Evolutionary conservation across 768 basidiomycete species (phyloP).

Genomic region (Leccinum longicurvipes): DNA sequence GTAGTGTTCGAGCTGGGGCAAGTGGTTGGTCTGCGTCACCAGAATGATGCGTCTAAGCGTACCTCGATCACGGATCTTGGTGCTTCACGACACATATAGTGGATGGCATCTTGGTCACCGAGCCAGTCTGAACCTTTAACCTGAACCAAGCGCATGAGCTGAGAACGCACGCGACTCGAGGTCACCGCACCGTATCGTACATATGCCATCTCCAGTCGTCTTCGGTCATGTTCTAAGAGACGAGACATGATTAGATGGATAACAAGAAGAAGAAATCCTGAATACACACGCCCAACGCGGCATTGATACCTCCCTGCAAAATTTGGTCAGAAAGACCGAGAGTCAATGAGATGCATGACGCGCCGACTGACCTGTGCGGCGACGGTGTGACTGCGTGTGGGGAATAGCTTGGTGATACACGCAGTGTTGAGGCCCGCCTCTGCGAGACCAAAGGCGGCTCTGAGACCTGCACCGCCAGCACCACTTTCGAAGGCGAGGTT

Average conservation of each 20-base stretch:
- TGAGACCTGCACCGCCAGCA: conserved; percentile 96
- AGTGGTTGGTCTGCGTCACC: neutral
- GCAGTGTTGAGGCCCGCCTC: conserved; percentile 99
- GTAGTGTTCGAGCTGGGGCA: conserved; percentile 86
- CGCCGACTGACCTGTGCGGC: conserved; percentile 76
- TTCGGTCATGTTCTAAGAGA: conserved; percentile 90
- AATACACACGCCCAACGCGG: conserved; percentile 79
- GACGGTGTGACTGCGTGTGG: conserved; percentile 97
- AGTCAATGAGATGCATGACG: neutral
- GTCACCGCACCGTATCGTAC: conserved; percentile 79
- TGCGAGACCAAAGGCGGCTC: conserved; percentile 97
- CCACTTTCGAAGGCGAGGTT: conserved; percentile 52
- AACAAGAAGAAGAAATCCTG: conserved; percentile 5
- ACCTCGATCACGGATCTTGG: conserved; percentile 93
- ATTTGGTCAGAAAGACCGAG: conserved; percentile 11
- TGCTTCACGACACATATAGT: conserved; percentile 99
- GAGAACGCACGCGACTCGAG: conserved; percentile 1
- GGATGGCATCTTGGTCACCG: conserved; percentile 98
- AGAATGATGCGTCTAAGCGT: conserved; percentile 7
- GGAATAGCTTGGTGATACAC: conserved; percentile 98
- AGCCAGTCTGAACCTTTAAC: conserved; percentile 99
- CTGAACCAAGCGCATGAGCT: conserved; percentile 36
- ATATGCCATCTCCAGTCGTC: conserved; percentile 99
- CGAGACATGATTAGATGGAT: neutral
- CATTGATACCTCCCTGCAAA: conserved; percentile 91